These are phyloP conservation scores for Tricholoma terreum DNA, from an alignment of 768 basidiomycete species.

Conservation along the genomic window DNA sequence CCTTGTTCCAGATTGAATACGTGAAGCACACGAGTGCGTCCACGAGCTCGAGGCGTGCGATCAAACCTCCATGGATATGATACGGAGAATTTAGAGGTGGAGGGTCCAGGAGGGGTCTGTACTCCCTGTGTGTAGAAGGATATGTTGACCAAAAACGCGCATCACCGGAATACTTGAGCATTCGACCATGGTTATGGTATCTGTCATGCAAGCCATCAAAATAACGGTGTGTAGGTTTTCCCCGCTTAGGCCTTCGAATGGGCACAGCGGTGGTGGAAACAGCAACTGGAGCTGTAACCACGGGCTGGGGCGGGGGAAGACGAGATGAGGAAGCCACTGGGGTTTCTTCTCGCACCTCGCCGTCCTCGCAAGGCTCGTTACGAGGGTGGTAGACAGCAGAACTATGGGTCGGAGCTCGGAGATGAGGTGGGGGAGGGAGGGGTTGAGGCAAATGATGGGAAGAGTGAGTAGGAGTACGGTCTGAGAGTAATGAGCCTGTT, in stretches of 20 bases:
- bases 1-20: slow-evolving; percentile 80
- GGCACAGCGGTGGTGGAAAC: slow-evolving; percentile 44
- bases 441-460: slow-evolving; percentile 15
- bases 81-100: slow-evolving; percentile 66
- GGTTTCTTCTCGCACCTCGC: slow-evolving; percentile 50
- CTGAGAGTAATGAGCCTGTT: slow-evolving; percentile 29
- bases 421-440: slow-evolving; percentile 28
- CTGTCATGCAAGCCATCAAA: slow-evolving; percentile 64
- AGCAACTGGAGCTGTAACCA: slow-evolving; percentile 15
- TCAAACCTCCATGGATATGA: slow-evolving; percentile 70
- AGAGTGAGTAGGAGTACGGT: slow-evolving; percentile 21
- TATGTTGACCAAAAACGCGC: slow-evolving; percentile 75
- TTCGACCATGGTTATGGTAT: slow-evolving; percentile 66
- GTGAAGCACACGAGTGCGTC: slow-evolving; percentile 84
- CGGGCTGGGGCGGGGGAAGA: slow-evolving; percentile 13
- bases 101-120: slow-evolving; percentile 58
- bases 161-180: slow-evolving; percentile 83
- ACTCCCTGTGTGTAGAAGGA: slow-evolving; percentile 60
- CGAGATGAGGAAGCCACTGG: slow-evolving; percentile 24
- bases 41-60: slow-evolving; percentile 75
- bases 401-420: slow-evolving; percentile 19
- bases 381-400: slow-evolving; percentile 25
- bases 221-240: slow-evolving; percentile 44
- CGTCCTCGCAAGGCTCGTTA: slow-evolving; percentile 50
- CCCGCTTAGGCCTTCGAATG: slow-evolving; percentile 65